Evolutionary conservation across 2,329 filamentous ascomycete genomes (phyloP).

Genomic region (Mycosphaerella sp.): DNA sequence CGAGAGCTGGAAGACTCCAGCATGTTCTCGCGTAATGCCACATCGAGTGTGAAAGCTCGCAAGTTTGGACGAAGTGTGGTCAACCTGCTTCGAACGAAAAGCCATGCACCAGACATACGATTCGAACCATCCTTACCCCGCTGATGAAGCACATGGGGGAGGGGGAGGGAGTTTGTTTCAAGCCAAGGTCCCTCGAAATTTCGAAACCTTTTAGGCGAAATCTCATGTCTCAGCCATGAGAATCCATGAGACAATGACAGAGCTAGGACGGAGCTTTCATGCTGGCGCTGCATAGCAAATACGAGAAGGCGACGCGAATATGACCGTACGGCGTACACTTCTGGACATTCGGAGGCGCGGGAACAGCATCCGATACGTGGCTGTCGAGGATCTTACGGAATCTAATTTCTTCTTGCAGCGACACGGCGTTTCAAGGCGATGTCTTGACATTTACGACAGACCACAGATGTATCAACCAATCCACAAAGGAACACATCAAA

Average conservation of each 20-base stretch:
- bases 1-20: conserved; percentile 30
- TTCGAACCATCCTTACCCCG: conserved; percentile 8
- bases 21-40: conserved; percentile 21
- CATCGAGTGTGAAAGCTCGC: conserved; percentile 32
- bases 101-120: conserved; percentile 14
- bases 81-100: conserved; percentile 32
- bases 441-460: conserved; percentile 2
- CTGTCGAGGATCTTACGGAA: too few species aligned
- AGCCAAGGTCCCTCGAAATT: too few species aligned
- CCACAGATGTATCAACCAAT: background rate
- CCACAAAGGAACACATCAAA: background rate
- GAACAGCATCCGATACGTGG: background rate
- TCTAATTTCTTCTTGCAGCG: too few species aligned
- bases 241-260: too few species aligned
- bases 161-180: too few species aligned
- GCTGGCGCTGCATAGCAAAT: background rate
- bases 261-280: too few species aligned
- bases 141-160: background rate
- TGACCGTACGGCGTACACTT: too few species aligned
- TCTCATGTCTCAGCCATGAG: too few species aligned
- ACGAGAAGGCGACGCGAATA: too few species aligned
- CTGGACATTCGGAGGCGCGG: background rate
- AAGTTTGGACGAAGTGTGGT: conserved; percentile 33
- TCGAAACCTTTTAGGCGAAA: too few species aligned
- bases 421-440: background rate